These are phyloP conservation scores for Microsporum audouinii DNA, from an alignment of 2,329 filamentous ascomycete genomes.

Conservation along the genomic window DNA sequence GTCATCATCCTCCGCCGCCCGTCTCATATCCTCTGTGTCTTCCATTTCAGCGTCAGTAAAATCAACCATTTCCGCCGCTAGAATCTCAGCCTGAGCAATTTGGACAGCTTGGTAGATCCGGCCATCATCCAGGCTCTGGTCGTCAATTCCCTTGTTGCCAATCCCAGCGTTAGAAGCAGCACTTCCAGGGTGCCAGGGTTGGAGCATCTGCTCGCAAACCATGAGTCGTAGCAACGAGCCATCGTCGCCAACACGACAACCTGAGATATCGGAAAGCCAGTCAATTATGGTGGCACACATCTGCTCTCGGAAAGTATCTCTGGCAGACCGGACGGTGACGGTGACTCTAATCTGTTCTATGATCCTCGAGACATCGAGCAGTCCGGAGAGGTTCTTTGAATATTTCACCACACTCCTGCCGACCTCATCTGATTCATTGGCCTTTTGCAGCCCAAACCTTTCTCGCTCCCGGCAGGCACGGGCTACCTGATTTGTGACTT, in stretches of 20 bases:
- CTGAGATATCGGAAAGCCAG: conserved; percentile 87
- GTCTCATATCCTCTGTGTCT: conserved; percentile 34
- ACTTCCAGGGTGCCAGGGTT: conserved; percentile 78
- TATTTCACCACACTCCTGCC: conserved; percentile 79
- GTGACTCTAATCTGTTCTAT: conserved; percentile 95
- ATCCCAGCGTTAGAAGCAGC: conserved; percentile 66
- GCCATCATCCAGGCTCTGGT: conserved; percentile 54
- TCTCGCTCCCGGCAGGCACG: conserved; percentile 68
- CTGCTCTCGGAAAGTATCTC: conserved; percentile 92
- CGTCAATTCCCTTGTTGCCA: conserved; percentile 67
- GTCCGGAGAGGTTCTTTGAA: conserved; percentile 55
- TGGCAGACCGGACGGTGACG: conserved; percentile 81
- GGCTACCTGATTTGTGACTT: conserved; percentile 81
- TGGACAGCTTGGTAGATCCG: conserved; percentile 2
- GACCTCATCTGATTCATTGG: conserved; percentile 78
- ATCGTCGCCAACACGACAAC: conserved; percentile 73
- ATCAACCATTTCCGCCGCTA: conserved; percentile 27
- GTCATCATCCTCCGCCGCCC: conserved; percentile 23
- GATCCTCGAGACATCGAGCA: conserved; percentile 68
- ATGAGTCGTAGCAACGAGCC: conserved; percentile 64
- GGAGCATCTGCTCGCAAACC: conserved; percentile 84
- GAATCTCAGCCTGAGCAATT: conserved; percentile 30
- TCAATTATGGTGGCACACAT: conserved; percentile 98
- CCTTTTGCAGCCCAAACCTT: conserved; percentile 59
- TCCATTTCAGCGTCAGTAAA: conserved; percentile 34